These are phyloP conservation scores for Zizania palustris DNA, from an alignment of 202 grass and related monocot species.

Conservation along the genomic window DNA sequence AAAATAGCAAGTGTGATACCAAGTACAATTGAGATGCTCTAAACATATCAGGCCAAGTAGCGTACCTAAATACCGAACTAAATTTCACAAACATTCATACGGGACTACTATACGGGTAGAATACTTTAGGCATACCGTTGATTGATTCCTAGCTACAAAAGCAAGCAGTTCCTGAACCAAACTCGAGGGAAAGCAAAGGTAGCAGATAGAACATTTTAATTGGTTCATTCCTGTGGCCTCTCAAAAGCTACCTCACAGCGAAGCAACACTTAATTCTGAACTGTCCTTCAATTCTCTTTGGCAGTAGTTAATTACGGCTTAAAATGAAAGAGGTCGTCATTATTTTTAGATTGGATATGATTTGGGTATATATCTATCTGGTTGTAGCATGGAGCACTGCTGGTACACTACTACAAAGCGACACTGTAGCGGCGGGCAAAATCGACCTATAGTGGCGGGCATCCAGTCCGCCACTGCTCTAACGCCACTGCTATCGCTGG, in stretches of 20 bases:
- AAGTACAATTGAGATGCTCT: no score
- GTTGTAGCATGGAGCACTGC: slow-evolving; percentile 17
- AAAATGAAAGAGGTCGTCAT: background rate
- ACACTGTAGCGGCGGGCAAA: no score
- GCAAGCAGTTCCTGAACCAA: slow-evolving; percentile 35
- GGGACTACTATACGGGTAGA: no score
- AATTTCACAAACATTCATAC: background rate
- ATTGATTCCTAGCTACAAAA: slow-evolving; percentile 12
- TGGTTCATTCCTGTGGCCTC: background rate
- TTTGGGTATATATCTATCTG: background rate
- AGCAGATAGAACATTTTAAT: background rate
- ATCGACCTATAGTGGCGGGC: no score
- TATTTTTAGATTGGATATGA: slow-evolving; percentile 17
- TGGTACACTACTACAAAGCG: no score
- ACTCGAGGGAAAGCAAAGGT: slow-evolving; percentile 27
- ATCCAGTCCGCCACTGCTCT: no score
- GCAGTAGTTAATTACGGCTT: background rate
- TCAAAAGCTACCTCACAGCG: slow-evolving; percentile 32
- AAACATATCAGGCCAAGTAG: background rate
- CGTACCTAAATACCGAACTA: background rate
- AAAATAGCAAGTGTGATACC: no score
- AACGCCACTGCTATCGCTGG: no score
- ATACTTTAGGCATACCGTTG: slow-evolving; percentile 32
- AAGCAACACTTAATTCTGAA: slow-evolving; percentile 13
- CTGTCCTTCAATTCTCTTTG: background rate